Conservation (phyloP, 345 rosid genomes). For the Viola odorata region DNA sequence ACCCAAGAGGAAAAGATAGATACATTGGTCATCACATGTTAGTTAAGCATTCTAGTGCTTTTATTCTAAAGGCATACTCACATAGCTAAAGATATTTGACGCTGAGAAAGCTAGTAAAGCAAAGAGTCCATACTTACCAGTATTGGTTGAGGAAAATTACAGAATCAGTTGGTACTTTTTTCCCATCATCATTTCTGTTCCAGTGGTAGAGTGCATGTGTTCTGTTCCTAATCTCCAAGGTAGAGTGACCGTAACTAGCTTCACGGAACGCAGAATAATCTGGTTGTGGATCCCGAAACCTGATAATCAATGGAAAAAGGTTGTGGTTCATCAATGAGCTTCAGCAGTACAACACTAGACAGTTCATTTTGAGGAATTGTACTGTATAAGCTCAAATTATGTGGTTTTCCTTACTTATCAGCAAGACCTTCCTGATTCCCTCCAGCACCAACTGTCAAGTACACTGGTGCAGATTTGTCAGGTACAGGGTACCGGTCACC, state of each 20-base stretch:
- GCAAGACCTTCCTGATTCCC: conserved; percentile 78
- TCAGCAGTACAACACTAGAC: neutral
- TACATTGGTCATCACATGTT: too few species aligned
- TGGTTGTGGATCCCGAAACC: conserved; percentile 24
- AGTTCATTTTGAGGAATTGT: neutral
- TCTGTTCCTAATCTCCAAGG: conserved; percentile 21
- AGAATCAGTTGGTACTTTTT: conserved; percentile 17
- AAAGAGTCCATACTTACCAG: conserved; percentile 7
- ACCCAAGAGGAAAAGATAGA: too few species aligned
- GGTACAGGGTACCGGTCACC: conserved; percentile 40
- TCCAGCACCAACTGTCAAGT: conserved; percentile 65
- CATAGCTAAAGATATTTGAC: neutral
- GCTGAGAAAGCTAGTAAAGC: neutral
- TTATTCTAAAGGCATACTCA: too few species aligned
- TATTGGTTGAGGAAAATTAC: conserved; percentile 17
- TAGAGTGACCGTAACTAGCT: conserved; percentile 25
- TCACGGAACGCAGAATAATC: conserved; percentile 26
- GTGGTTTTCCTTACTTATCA: conserved; percentile 21
- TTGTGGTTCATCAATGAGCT: too few species aligned
- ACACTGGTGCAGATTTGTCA: conserved; percentile 49
- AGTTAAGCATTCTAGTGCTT: too few species aligned
- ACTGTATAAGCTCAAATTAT: neutral
- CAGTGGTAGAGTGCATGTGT: conserved; percentile 25
- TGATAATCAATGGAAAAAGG: neutral
- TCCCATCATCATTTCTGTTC: conserved; percentile 27